Conservation (phyloP, 208 protist genomes). For the Trypanosoma conorhini region DNA sequence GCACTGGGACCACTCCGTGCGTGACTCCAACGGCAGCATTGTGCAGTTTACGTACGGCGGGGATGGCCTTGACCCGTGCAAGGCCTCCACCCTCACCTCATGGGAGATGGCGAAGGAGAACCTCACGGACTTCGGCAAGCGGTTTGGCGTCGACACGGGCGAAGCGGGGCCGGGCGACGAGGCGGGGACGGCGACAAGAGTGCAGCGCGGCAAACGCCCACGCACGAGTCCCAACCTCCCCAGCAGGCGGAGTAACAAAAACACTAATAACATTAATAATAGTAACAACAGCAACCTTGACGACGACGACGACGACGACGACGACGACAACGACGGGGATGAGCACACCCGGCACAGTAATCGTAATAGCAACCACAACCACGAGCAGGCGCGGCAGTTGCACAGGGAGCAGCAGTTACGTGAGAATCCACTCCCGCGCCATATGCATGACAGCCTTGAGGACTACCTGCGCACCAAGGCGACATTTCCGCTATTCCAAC, state of each 20-base stretch:
- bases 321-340: constrained; percentile 6
- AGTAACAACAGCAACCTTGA: background rate
- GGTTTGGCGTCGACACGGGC: constrained; percentile 57
- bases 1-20: constrained; percentile 96
- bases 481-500: constrained; percentile 69
- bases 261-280: constrained; percentile 12
- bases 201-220: constrained; percentile 18
- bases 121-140: constrained; percentile 53
- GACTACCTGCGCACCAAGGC: constrained; percentile 63
- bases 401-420: constrained; percentile 30
- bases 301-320: constrained; percentile 20
- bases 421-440: constrained; percentile 60
- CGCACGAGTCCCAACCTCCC: background rate
- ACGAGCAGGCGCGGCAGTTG: constrained; percentile 24
- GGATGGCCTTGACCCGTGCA: constrained; percentile 97
- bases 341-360: constrained; percentile 31
- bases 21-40: constrained; percentile 93
- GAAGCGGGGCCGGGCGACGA: background rate
- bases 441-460: constrained; percentile 41
- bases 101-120: constrained; percentile 94
- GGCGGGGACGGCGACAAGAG: background rate
- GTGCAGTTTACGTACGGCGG: constrained; percentile 99
- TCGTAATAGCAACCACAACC: background rate
- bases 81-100: constrained; percentile 91
- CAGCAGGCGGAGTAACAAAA: background rate